Conservation (phyloP, 179 eudicot species). For the Beta macrorhiza region DNA sequence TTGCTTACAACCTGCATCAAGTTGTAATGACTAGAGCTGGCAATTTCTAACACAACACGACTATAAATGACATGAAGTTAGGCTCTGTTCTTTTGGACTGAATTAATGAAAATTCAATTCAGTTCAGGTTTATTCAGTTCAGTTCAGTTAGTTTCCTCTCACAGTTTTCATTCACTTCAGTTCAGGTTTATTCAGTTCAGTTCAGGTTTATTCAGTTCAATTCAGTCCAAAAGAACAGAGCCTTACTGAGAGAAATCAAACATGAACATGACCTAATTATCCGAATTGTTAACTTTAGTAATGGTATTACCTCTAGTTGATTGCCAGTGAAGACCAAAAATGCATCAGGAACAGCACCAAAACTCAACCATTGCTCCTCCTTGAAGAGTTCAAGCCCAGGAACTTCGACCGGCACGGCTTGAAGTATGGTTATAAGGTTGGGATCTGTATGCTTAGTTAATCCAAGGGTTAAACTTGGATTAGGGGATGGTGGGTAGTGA, state of each 20-base stretch:
- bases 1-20: slow-evolving; percentile 38
- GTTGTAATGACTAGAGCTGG: too few species aligned
- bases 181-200: too few species aligned
- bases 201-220: too few species aligned
- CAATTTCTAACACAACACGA: too few species aligned
- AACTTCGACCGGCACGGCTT: slow-evolving; percentile 17
- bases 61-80: too few species aligned
- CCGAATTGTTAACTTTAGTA: neutral
- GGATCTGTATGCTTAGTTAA: slow-evolving; percentile 20
- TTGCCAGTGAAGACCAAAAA: slow-evolving; percentile 24
- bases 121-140: too few species aligned
- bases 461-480: slow-evolving; percentile 26
- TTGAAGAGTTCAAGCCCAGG: slow-evolving; percentile 36
- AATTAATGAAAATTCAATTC: too few species aligned
- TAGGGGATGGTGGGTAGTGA: slow-evolving; percentile 23
- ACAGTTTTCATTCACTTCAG: too few species aligned
- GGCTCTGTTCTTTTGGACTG: too few species aligned
- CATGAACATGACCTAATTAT: neutral
- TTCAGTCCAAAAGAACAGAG: too few species aligned
- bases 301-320: slow-evolving; percentile 32
- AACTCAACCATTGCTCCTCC: slow-evolving; percentile 31
- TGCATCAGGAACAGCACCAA: slow-evolving; percentile 32
- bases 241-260: too few species aligned
- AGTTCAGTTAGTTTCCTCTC: too few species aligned
- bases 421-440: slow-evolving; percentile 17